A percentile compares a stretch with the other conserved stretches of the same genome.
phyloP scores from a whole-genome alignment of 129 eudicot genomes.

The Deinandra increscens region DNA sequence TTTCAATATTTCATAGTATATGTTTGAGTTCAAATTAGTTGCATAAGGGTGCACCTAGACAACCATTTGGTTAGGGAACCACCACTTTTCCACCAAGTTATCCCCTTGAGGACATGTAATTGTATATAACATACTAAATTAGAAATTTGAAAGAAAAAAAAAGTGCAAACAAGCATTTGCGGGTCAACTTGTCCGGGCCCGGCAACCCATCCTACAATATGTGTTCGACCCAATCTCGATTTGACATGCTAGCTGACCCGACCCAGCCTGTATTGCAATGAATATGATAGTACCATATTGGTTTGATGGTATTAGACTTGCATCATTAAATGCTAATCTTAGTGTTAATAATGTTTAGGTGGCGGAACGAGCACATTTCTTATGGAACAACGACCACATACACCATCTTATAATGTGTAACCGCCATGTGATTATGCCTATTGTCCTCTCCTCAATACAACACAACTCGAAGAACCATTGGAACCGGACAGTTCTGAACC shows the following conservation, averaged over 20 bases:
- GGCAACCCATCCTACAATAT: too few species aligned
- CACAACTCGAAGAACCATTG: constrained; percentile 57
- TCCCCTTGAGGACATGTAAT: too few species aligned
- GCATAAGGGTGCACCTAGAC: background rate
- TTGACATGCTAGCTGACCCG: background rate
- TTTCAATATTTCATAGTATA: background rate
- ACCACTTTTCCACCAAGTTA: too few species aligned
- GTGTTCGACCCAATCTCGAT: too few species aligned
- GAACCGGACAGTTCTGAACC: constrained; percentile 69
- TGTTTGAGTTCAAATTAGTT: background rate
- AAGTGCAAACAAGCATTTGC: too few species aligned
- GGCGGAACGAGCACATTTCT: constrained; percentile 68
- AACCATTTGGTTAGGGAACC: too few species aligned
- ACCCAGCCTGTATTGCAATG: background rate
- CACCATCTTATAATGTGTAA: constrained; percentile 52
- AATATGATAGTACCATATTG: background rate
- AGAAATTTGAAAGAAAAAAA: too few species aligned
- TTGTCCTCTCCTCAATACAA: constrained; percentile 60
- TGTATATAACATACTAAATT: too few species aligned
- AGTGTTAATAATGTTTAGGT: constrained; percentile 36
- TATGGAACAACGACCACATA: constrained; percentile 73
- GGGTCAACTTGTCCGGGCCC: too few species aligned
- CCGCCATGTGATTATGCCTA: constrained; percentile 64
- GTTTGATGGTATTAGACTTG: background rate
- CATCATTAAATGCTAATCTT: background rate